Percentiles rank a stretch among this genome's conserved stretches.
These are phyloP conservation scores for thale cress (Arabidopsis thaliana) DNA, from an alignment of 345 rosid genomes.

Conservation along the genomic window DNA sequence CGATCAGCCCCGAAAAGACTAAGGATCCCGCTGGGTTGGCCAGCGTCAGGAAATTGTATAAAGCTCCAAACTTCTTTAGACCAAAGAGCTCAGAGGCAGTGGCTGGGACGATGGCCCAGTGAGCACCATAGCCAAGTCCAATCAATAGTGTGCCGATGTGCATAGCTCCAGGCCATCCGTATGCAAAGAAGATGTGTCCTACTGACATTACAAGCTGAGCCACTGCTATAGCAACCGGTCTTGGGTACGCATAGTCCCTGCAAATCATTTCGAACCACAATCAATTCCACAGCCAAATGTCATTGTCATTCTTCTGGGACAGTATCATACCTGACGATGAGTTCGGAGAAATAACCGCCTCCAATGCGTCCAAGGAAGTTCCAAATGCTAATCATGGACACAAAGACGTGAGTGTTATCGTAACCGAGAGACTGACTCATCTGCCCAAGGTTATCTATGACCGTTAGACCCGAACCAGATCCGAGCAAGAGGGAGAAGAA, in stretches of 20 bases:
- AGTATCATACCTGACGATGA: constrained; percentile 63
- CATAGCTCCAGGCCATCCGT: constrained; percentile 86
- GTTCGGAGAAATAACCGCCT: constrained; percentile 87
- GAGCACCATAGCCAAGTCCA: constrained; percentile 86
- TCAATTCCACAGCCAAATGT: constrained; percentile 18
- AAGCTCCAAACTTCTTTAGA: constrained; percentile 78
- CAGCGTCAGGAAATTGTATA: constrained; percentile 84
- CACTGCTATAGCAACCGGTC: constrained; percentile 71
- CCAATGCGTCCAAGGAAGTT: constrained; percentile 92
- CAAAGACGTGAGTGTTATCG: constrained; percentile 72
- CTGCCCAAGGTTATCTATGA: constrained; percentile 93
- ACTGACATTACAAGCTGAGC: constrained; percentile 79
- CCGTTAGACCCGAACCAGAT: constrained; percentile 87
- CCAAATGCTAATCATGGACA: constrained; percentile 93
- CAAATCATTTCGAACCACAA: constrained; percentile 19
- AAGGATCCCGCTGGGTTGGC: constrained; percentile 91
- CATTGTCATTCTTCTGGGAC: background rate
- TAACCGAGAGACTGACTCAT: constrained; percentile 83
- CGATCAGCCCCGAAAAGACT: constrained; percentile 79
- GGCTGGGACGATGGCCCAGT: constrained; percentile 90
- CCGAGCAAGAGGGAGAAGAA: constrained; percentile 80
- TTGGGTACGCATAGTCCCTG: constrained; percentile 84
- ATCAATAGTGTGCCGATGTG: constrained; percentile 74
- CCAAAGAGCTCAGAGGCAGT: constrained; percentile 92
- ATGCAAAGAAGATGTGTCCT: constrained; percentile 79